Base-by-base conservation (phyloP, 208 protist genomes). In the Trypanosoma boissoni region DNA sequence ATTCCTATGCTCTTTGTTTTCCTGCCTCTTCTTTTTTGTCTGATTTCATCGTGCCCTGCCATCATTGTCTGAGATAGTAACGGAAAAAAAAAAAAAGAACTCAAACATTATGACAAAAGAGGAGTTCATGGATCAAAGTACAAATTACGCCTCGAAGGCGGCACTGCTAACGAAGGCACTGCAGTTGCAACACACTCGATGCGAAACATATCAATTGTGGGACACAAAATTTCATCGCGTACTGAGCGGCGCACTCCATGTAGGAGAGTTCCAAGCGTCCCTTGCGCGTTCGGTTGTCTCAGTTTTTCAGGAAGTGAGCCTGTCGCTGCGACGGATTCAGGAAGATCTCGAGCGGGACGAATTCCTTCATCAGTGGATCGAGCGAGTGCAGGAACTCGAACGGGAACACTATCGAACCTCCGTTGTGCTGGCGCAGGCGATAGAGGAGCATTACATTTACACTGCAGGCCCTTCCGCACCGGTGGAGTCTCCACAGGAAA, bases 181-280 rank as follows among this genome's bases (percentile, higher is more conserved):
- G 28, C 43, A 44, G 34, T 53, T 62, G 24, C 87, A 91, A 59
- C 69, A 76, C 23, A 61, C 78, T 37, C 87, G 87, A 28, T 91
- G 83, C 49, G 49, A 69, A 48, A 39, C 69, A 12, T 91, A 90
- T 68, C 74, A 84, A 18, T 44, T 61, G 16, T 91, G 83, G 83
- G 74, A 73, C 20, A 45, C 52, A 2, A 64, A 74, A 26, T 84
- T 88, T 63, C 65, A 76, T 62, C 43, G 51, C 26, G 74, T 69
- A n/a, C 41, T 93, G 16, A 42, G 29, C 1, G 82, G 80, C 21
- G 74, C 62, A n/a, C 41, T 79, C 45, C 74, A 65, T 9, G 49
- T 44, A 29, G 55, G 16, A 16, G 77, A 83, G 21, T 72, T 89
- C 31, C 65, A 83, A 9, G 39, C 58, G 50, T 56, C 69, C 36